Base-by-base conservation (phyloP, 1,284 basidiomycete species). In the Caloboletus inedulis region DNA sequence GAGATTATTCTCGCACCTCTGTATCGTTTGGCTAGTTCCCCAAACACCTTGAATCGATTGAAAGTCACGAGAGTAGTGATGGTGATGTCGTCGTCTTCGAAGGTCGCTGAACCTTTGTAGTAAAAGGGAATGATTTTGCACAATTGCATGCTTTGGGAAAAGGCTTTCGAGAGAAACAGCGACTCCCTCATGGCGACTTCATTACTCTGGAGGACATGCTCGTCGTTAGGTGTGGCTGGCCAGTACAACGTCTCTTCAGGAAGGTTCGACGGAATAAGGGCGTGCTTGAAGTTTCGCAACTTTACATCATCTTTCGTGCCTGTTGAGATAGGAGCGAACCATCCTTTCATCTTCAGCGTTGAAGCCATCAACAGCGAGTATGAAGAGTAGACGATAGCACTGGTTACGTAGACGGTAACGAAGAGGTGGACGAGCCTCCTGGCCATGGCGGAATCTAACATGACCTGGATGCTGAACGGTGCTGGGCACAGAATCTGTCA, bases 41-140 rank as follows among this genome's bases (percentile, higher is more conserved):
- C 73, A 61, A 93, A 82, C 19, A 87, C 85, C 41, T 81, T 75
- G 66, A 91, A 87, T 14, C 91, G 77, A 60, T 89, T 87, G 63
- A 79, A 82, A 2, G 91, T 93, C 29, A 93, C 84, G 29, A 92
- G 76, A 2, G 91, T 93, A 2, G 90, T 89, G 51, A 94, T 82
- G 1, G 91, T 91, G 43, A 93, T 82, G 58, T 92, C 91, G 40
- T 85, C 77, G 12, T 68, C 56, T 30, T 82, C 75, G 52, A 81
- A 74, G 7, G 55, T 54, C 5, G 74, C 75, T 3, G 70, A 66
- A 36, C 85, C 85, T 50, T 81, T 80, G 67, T 89, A 89, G 68
- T 86, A 92, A 72, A 85, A 93, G 0, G 91, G 91, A 18, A 89
- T 77, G 48, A 91, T 80, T 59, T 83, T 82, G 61, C 78, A 84